phyloP scores from a whole-genome alignment of 805 yeast genomes.

The Metschnikowia dekortorum region DNA sequence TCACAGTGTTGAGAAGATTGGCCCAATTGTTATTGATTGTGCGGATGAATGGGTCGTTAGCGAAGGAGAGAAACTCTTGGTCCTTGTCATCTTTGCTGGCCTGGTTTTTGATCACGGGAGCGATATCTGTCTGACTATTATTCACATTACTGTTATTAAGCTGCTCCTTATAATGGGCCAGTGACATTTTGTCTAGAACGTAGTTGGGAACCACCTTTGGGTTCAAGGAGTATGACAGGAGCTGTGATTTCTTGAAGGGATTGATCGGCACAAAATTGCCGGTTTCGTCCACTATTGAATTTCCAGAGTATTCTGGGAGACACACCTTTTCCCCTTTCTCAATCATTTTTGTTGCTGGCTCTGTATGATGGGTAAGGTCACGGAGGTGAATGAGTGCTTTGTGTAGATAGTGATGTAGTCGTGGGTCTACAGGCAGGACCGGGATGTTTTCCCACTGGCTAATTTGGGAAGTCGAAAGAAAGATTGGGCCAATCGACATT shows the following conservation, averaged over 20 bases:
- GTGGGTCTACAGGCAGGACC: conserved; percentile 1
- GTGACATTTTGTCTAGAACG: conserved; percentile 53
- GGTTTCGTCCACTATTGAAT: conserved; percentile 6
- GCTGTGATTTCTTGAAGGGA: conserved; percentile 26
- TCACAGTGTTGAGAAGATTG: conserved; percentile 44
- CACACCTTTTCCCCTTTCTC: background rate
- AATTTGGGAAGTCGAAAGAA: background rate
- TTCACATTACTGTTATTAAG: conserved; percentile 29
- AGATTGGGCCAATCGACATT: background rate
- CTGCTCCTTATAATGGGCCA: conserved; percentile 38
- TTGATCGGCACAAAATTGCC: conserved; percentile 14
- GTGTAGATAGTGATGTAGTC: conserved; percentile 3
- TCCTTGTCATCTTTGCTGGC: conserved; percentile 18
- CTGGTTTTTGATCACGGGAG: conserved; percentile 7
- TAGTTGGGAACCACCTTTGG: conserved; percentile 54
- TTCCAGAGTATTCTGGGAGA: conserved; percentile 2
- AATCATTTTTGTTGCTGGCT: background rate
- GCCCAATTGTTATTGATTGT: conserved; percentile 48
- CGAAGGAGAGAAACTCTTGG: conserved; percentile 31
- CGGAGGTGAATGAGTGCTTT: background rate
- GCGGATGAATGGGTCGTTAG: conserved; percentile 35
- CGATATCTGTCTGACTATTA: conserved; percentile 11
- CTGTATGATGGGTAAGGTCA: background rate
- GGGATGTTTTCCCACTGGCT: background rate
- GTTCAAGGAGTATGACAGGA: conserved; percentile 31